Evolutionary conservation across 2,329 filamentous ascomycete genomes (phyloP), one percentile per base, ranked within the genome.

Genomic region (Leptographium galeiforme): DNA sequence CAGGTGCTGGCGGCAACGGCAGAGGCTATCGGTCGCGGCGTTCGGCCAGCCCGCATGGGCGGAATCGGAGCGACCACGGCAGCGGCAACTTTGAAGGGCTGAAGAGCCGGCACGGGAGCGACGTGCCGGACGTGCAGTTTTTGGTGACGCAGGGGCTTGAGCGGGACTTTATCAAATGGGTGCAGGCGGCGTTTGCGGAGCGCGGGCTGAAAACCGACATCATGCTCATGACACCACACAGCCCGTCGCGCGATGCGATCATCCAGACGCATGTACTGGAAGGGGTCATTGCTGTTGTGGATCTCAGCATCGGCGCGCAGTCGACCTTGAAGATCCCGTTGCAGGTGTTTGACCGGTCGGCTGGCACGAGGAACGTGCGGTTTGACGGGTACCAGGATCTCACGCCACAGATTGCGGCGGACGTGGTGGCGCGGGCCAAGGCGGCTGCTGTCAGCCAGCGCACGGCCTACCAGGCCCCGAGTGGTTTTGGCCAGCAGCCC

Each of bases 91-190:
- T 33, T 25, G 53, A 57, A 10, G 40, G 34, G 0, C 19, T 53
- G 8, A 40, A 50, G 33, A 53, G 82, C 53, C 77, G 89, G 54
- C 79, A 82, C 55, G 82, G 87, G 6, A 72, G 77, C 54, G 81
- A 93, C 58, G 82, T 96, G 25, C 90, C 91, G 2, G 89, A 97
- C 61, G 85, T 96, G 16, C 89, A 96, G 65, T 81, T 97, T 34
- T 79, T 96, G 33, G 78, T 94, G 6, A 74, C 91, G 46, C 83
- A 91, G 58, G 82, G 89, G 59, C 76, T 94, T 13, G 81, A 84
- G 55, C 76, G 85, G 56, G 84, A 88, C 54, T 96, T 95, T 62
- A 81, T 95, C 50, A 76, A 76, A 51, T 95, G 87, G 78, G 84
- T 95, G 12, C 86, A 95, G 64, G 77, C 78, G 38, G 78, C 82